Percentiles rank a stretch among this genome's conserved stretches.
Conservation (phyloP, 495 filamentous ascomycete species). For the Annulohypoxylon bovei region DNA sequence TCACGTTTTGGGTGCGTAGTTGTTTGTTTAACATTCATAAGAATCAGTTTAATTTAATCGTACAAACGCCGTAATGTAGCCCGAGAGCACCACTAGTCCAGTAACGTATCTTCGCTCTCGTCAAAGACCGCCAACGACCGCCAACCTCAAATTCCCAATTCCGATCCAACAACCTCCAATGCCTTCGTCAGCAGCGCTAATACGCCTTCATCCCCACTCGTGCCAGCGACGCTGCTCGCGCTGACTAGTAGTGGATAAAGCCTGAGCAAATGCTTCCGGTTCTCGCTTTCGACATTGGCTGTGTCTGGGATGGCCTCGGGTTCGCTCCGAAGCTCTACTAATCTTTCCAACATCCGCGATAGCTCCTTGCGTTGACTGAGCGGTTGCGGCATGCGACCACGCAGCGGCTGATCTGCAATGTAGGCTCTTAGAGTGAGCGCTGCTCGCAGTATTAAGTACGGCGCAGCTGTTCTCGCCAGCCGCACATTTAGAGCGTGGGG, state of each 20-base stretch:
- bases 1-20: too few relatives aligned
- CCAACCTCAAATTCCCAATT: slow-evolving; percentile 62
- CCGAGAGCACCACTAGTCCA: not conserved
- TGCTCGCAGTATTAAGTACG: slow-evolving; percentile 84
- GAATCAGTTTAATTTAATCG: not conserved
- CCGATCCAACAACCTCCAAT: slow-evolving; percentile 72
- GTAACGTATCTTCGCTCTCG: not conserved
- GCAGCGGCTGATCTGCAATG: slow-evolving; percentile 89
- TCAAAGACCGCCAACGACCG: not conserved
- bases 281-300: slow-evolving; percentile 62
- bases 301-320: slow-evolving; percentile 75
- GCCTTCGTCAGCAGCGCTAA: slow-evolving; percentile 65
- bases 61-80: not conserved
- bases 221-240: slow-evolving; percentile 73
- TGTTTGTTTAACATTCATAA: not conserved
- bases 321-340: slow-evolving; percentile 75
- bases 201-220: slow-evolving; percentile 69
- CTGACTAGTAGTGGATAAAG: slow-evolving; percentile 83
- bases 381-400: slow-evolving; percentile 93
- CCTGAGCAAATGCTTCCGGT: slow-evolving; percentile 76
- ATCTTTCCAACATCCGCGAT: slow-evolving; percentile 70
- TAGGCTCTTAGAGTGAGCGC: slow-evolving; percentile 83
- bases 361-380: slow-evolving; percentile 81
- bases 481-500: slow-evolving; percentile 55
- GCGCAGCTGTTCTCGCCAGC: slow-evolving; percentile 80